A percentile compares a stretch with the other conserved stretches of the same genome.
Evolutionary conservation across 305 asterid genomes (phyloP).

Genomic region (Fraxinus latifolia): DNA sequence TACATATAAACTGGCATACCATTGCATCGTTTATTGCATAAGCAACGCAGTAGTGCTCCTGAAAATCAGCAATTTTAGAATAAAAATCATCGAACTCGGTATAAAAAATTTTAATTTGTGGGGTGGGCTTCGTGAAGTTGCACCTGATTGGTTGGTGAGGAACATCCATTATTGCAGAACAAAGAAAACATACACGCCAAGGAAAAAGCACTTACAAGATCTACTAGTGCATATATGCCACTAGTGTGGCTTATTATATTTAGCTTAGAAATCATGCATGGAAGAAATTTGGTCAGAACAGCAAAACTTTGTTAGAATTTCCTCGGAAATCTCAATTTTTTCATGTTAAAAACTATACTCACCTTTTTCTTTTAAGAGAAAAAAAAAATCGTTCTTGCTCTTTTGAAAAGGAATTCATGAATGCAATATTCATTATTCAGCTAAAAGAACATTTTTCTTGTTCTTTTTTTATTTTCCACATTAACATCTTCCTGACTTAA

Average conservation of each 20-base stretch:
- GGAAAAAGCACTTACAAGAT: neutral
- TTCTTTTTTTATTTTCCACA: neutral
- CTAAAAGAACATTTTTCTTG: neutral
- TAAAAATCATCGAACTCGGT: neutral
- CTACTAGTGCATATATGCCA: neutral
- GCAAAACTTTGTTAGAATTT: neutral
- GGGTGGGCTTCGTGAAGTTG: neutral
- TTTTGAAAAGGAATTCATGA: neutral
- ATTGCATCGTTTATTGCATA: slow-evolving; percentile 75
- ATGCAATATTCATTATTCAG: neutral
- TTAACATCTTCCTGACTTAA: neutral
- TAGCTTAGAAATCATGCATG: neutral
- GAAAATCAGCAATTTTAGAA: slow-evolving; percentile 33
- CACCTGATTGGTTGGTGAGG: neutral
- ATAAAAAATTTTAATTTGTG: neutral
- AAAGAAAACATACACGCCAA: neutral
- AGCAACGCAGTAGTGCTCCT: slow-evolving; percentile 96
- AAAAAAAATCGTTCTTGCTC: neutral
- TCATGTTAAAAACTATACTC: neutral
- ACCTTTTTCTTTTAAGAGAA: neutral
- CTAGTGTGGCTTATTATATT: neutral
- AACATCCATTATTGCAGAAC: neutral
- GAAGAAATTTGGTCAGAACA: neutral
- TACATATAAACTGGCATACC: slow-evolving; percentile 41
- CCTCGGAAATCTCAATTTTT: neutral